Percentiles rank a stretch among this genome's conserved stretches.
Conservation (phyloP, 805 yeast species). For the Candida boidinii region DNA sequence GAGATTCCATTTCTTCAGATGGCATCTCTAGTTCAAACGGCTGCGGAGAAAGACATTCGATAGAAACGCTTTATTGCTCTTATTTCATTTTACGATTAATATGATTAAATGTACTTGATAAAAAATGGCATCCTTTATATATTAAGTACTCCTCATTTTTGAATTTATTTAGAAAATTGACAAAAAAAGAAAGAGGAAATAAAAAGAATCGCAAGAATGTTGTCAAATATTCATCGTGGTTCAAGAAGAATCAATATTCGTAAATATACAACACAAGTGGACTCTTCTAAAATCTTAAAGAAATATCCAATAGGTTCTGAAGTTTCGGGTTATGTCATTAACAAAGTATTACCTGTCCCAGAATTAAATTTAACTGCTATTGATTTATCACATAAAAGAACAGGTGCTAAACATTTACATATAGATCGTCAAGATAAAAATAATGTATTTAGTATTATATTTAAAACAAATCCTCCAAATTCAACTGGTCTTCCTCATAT, state of each 20-base stretch:
- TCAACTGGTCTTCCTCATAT: slow-evolving; percentile 96
- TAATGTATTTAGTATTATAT: slow-evolving; percentile 82
- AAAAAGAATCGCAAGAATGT: not conserved
- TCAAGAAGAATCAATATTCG: not conserved
- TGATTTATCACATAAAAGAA: slow-evolving; percentile 51
- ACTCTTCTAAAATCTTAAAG: slow-evolving; percentile 11
- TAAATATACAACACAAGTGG: slow-evolving; percentile 6
- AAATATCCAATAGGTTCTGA: slow-evolving; percentile 59
- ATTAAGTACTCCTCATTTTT: too few species aligned
- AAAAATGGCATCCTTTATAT: too few species aligned
- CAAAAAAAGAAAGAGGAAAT: too few species aligned
- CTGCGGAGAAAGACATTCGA: too few species aligned
- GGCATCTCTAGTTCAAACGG: too few species aligned
- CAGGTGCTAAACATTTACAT: slow-evolving; percentile 80
- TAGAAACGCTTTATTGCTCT: too few species aligned
- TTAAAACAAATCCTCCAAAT: slow-evolving; percentile 92
- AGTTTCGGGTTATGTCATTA: slow-evolving; percentile 60
- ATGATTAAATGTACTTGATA: too few species aligned
- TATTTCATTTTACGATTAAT: too few species aligned
- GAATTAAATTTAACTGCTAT: slow-evolving; percentile 78
- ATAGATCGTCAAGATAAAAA: slow-evolving; percentile 76
- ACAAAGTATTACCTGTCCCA: slow-evolving; percentile 62
- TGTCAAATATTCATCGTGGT: not conserved
- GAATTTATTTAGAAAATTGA: too few species aligned
- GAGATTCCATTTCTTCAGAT: too few species aligned